Conservation (phyloP, 495 filamentous ascomycete species). For the Ascodesmis nigricans region DNA sequence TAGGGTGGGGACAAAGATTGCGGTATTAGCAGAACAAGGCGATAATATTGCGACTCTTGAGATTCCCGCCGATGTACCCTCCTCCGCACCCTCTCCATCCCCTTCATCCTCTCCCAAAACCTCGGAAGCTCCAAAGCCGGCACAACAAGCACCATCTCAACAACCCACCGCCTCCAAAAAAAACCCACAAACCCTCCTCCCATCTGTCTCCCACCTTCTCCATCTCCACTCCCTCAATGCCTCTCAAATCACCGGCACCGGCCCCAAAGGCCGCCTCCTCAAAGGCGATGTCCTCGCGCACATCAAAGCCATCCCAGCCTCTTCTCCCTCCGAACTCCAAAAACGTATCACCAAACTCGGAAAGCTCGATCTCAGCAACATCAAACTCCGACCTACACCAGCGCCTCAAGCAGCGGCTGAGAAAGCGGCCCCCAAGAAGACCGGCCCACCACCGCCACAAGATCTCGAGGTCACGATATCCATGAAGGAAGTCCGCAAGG, state of each 20-base stretch:
- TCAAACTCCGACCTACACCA: constrained; percentile 46
- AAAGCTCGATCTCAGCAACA: constrained; percentile 84
- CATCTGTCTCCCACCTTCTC: constrained; percentile 64
- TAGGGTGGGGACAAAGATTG: constrained; percentile 51
- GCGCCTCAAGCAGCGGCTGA: constrained; percentile 24
- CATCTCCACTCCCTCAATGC: constrained; percentile 53
- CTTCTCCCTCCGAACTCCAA: constrained; percentile 47
- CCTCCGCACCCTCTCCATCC: constrained; percentile 1
- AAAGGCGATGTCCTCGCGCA: constrained; percentile 93
- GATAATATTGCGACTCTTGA: constrained; percentile 49
- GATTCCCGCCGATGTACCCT: constrained; percentile 39
- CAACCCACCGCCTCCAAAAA: constrained; percentile 9
- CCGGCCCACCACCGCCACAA: constrained; percentile 26
- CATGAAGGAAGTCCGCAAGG: constrained; percentile 48
- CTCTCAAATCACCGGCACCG: constrained; percentile 62
- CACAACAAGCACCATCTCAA: too few species aligned
- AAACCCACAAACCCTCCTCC: constrained; percentile 24
- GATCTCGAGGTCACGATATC: constrained; percentile 42
- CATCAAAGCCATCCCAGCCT: constrained; percentile 47
- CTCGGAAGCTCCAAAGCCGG: constrained; percentile 9
- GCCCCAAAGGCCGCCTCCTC: constrained; percentile 70
- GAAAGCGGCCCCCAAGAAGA: constrained; percentile 18
- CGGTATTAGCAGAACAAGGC: constrained; percentile 49
- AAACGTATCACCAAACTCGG: constrained; percentile 46
- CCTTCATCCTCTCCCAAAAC: too few species aligned